These are phyloP conservation scores for Phytophthora macrochlamydospora DNA, from an alignment of 352 stramenopile genomes.

Conservation along the genomic window DNA sequence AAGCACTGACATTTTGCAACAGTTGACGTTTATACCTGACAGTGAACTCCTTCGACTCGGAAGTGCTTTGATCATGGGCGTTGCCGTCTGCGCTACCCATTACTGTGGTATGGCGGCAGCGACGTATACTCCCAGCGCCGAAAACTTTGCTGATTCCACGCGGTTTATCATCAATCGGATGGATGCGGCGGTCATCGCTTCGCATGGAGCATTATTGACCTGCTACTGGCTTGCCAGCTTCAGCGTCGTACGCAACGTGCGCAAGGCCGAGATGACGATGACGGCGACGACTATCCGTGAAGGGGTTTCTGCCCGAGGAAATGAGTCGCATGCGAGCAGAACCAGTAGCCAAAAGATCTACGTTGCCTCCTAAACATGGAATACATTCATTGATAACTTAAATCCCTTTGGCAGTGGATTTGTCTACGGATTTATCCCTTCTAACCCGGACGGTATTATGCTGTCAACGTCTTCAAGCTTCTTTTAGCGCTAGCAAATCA, in stretches of 20 bases:
- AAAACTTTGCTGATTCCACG: slow-evolving; percentile 37
- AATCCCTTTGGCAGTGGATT: no score
- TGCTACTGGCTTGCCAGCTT: slow-evolving; percentile 65
- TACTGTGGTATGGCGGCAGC: slow-evolving; percentile 56
- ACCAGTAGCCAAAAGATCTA: slow-evolving; percentile 21
- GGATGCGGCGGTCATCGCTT: slow-evolving; percentile 35
- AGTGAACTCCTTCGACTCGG: slow-evolving; percentile 50
- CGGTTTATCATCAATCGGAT: slow-evolving; percentile 42
- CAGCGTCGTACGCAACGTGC: slow-evolving; percentile 29
- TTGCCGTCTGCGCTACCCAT: slow-evolving; percentile 65
- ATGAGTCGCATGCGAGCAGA: slow-evolving; percentile 5
- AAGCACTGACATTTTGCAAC: slow-evolving; percentile 6
- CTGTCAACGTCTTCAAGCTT: no score
- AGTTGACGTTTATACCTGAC: slow-evolving; percentile 65
- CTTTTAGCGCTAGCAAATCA: no score
- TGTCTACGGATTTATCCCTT: no score
- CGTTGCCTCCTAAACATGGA: not conserved
- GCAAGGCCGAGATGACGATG: slow-evolving; percentile 24
- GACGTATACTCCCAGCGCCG: slow-evolving; percentile 33
- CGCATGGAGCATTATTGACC: slow-evolving; percentile 46
- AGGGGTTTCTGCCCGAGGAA: slow-evolving; percentile 14
- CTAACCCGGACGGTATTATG: no score
- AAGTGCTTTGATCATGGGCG: slow-evolving; percentile 63
- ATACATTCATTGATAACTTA: no score
- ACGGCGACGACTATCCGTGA: slow-evolving; percentile 23